A percentile compares a stretch with the other conserved stretches of the same genome.
Conservation (phyloP, 768 basidiomycete genomes). For the Lactarius hatsudake region DNA sequence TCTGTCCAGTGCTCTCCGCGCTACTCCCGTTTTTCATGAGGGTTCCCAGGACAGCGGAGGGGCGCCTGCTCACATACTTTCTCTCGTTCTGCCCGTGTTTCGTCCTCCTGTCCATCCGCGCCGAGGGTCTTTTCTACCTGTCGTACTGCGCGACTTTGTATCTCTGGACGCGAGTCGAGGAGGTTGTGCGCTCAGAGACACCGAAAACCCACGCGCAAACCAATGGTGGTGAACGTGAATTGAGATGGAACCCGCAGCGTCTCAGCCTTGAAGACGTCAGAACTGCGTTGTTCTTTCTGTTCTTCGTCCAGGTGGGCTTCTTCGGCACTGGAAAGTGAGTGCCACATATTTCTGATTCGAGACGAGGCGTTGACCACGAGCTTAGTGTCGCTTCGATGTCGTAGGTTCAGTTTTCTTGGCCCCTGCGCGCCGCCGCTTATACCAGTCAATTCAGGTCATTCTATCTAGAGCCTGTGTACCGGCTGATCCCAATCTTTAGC, state of each 20-base stretch:
- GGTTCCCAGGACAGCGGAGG: conserved; percentile 38
- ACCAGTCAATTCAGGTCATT: conserved; percentile 82
- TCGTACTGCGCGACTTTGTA: conserved; percentile 60
- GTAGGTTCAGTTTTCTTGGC: conserved; percentile 17
- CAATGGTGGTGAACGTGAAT: conserved; percentile 1
- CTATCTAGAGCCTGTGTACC: conserved; percentile 85
- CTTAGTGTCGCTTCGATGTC: conserved; percentile 30
- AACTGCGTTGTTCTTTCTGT: conserved; percentile 77
- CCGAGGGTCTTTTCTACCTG: conserved; percentile 79
- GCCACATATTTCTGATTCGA: neutral
- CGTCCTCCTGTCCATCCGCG: conserved; percentile 75
- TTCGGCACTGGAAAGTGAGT: conserved; percentile 83
- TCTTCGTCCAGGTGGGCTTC: conserved; percentile 84
- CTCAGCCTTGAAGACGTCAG: conserved; percentile 55
- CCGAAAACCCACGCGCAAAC: neutral
- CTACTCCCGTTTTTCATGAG: conserved; percentile 55
- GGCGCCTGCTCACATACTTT: conserved; percentile 60
- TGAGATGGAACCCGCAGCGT: conserved; percentile 26
- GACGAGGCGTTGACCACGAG: neutral
- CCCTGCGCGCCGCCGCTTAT: neutral
- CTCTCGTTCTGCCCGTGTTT: conserved; percentile 75
- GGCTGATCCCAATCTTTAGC: conserved; percentile 79
- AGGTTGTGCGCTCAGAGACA: conserved; percentile 29
- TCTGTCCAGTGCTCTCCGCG: conserved; percentile 45
- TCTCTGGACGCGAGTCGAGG: conserved; percentile 68